Percentiles rank a stretch among this genome's conserved stretches.
phyloP scores from a whole-genome alignment of 1,284 basidiomycete species.

The Moesziomyces globuligerus region DNA sequence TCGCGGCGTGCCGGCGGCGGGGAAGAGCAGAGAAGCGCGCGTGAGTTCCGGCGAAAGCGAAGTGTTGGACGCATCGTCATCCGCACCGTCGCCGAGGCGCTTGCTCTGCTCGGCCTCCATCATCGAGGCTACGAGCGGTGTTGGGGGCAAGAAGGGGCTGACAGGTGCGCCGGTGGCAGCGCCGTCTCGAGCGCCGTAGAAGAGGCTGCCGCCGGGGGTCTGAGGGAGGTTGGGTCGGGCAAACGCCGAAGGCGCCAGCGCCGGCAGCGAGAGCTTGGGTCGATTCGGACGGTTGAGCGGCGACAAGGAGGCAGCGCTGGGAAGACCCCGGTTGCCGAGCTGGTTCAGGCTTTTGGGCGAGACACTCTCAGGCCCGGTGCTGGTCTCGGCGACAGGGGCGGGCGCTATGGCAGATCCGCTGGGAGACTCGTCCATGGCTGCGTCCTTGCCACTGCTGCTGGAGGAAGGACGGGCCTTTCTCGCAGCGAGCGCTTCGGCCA shows the following conservation, averaged over 20 bases:
- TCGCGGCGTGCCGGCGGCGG: slow-evolving; percentile 24
- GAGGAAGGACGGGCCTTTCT: slow-evolving; percentile 21
- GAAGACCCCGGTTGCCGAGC: slow-evolving; percentile 1
- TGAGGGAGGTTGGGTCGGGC: slow-evolving; percentile 49
- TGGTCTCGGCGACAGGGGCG: slow-evolving; percentile 3
- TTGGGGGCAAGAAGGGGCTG: slow-evolving; percentile 61
- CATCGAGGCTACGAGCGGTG: slow-evolving; percentile 51
- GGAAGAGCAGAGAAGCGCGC: slow-evolving; percentile 17
- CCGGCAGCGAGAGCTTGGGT: slow-evolving; percentile 33
- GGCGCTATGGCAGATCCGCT: too few species aligned
- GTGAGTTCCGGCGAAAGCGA: slow-evolving; percentile 24
- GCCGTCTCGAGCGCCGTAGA: slow-evolving; percentile 57
- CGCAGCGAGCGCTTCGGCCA: slow-evolving; percentile 34
- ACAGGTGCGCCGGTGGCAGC: slow-evolving; percentile 55
- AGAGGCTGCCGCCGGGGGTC: slow-evolving; percentile 56
- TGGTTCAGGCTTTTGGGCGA: slow-evolving; percentile 23
- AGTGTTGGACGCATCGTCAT: slow-evolving; percentile 6
- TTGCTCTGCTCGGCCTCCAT: slow-evolving; percentile 45
- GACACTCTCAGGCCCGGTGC: slow-evolving; percentile 6
- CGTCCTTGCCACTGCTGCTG: slow-evolving; percentile 5
- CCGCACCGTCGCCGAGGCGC: slow-evolving; percentile 7
- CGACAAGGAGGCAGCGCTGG: slow-evolving; percentile 10
- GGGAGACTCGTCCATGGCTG: not conserved
- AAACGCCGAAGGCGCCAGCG: slow-evolving; percentile 34
- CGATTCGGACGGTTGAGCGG: slow-evolving; percentile 37